These are phyloP conservation scores for Lasiodiplodia sp. DNA, from an alignment of 2,329 filamentous ascomycete species.

Conservation along the genomic window DNA sequence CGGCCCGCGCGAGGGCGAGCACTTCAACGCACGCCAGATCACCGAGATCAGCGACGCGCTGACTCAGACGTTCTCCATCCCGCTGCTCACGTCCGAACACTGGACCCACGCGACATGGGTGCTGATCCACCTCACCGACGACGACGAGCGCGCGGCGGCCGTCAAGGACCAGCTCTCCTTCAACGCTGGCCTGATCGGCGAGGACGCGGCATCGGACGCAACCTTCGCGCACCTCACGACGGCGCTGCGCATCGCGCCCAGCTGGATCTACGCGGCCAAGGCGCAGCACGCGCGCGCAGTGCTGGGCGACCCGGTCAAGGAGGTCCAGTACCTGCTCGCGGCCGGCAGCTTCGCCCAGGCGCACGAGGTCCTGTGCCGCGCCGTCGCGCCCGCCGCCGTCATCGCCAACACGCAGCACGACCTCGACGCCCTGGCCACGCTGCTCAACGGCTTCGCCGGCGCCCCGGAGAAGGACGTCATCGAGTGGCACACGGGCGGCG, in stretches of 20 bases:
- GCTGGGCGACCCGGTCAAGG: slow-evolving; percentile 70
- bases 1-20: slow-evolving; percentile 31
- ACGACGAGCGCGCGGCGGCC: slow-evolving; percentile 60
- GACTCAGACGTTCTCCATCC: slow-evolving; percentile 55
- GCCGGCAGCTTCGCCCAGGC: slow-evolving; percentile 81
- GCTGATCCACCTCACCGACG: slow-evolving; percentile 74
- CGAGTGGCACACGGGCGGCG: slow-evolving; percentile 80
- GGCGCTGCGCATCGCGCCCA: slow-evolving; percentile 63
- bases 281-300: slow-evolving; percentile 81
- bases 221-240: slow-evolving; percentile 21
- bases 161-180: slow-evolving; percentile 25
- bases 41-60: slow-evolving; percentile 60
- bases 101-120: slow-evolving; percentile 71
- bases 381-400: slow-evolving; percentile 82
- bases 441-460: slow-evolving; percentile 73
- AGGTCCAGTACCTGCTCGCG: slow-evolving; percentile 81
- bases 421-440: slow-evolving; percentile 70
- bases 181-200: slow-evolving; percentile 27
- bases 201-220: slow-evolving; percentile 20
- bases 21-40: slow-evolving; percentile 31
- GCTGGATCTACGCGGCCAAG: slow-evolving; percentile 88
- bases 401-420: slow-evolving; percentile 71
- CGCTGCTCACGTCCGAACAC: slow-evolving; percentile 43
- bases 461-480: slow-evolving; percentile 33
- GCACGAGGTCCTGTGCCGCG: slow-evolving; percentile 79